phyloP scores from a whole-genome alignment of 208 protist genomes.

The Trichomonas vaginalis region DNA sequence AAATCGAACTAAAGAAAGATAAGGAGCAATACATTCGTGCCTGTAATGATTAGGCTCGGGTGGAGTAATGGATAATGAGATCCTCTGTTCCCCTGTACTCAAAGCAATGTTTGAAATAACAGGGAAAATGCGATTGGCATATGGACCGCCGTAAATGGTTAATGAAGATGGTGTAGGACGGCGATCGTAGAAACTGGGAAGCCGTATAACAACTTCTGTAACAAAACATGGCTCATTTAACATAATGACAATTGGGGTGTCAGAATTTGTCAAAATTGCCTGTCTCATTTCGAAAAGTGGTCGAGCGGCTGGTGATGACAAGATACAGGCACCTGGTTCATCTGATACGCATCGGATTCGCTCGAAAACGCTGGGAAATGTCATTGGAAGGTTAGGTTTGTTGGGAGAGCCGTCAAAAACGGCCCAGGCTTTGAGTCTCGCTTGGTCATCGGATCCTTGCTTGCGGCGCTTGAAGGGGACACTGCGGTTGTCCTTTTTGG shows the following conservation, averaged over 20 bases:
- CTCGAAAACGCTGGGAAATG: not conserved
- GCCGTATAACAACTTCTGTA: not conserved
- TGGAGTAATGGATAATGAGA: not conserved
- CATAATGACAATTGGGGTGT: not conserved
- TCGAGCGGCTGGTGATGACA: not conserved
- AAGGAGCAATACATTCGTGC: not conserved
- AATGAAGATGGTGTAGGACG: not conserved
- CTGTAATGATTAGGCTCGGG: not conserved
- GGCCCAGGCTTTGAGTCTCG: not conserved
- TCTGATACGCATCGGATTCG: not conserved
- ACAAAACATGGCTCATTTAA: not conserved
- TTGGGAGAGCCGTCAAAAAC: not conserved
- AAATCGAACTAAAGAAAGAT: not conserved
- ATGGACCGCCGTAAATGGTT: not conserved
- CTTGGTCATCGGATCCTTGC: not conserved
- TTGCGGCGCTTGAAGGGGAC: not conserved
- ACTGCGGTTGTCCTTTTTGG: not conserved
- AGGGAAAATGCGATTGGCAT: not conserved
- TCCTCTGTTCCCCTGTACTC: not conserved
- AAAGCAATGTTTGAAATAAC: not conserved
- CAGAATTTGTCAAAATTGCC: not conserved
- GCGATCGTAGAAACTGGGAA: not conserved
- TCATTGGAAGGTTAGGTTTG: not conserved
- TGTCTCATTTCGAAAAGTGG: not conserved
- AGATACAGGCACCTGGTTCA: not conserved